A percentile compares a stretch with the other conserved stretches of the same genome.
Conservation (phyloP, 306 rosid genomes). For the Pyrus communis region DNA sequence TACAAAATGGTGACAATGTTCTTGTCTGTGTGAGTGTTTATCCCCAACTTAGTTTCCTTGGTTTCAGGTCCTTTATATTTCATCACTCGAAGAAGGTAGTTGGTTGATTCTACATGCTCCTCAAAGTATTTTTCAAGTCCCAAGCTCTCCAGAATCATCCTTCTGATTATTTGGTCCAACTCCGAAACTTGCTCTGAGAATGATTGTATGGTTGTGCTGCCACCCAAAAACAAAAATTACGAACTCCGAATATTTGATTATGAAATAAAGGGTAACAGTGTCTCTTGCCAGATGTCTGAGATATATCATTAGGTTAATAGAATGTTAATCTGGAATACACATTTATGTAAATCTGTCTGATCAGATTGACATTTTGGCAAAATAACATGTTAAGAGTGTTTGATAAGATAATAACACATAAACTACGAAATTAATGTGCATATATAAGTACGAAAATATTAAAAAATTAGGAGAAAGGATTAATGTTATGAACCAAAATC, state of each 20-base stretch:
- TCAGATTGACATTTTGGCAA: background rate
- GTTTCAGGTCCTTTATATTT: slow-evolving; percentile 61
- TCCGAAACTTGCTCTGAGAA: slow-evolving; percentile 43
- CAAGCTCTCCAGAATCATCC: slow-evolving; percentile 65
- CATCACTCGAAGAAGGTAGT: slow-evolving; percentile 57
- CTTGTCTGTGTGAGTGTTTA: slow-evolving; percentile 56
- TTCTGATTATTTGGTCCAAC: slow-evolving; percentile 54
- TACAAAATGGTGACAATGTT: slow-evolving; percentile 53
- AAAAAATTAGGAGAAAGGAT: background rate
- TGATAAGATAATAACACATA: background rate
- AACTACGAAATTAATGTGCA: background rate
- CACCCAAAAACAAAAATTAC: background rate
- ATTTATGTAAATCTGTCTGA: too few relatives aligned
- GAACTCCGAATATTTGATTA: background rate
- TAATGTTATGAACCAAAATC: slow-evolving; percentile 29
- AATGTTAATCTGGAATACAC: too few relatives aligned
- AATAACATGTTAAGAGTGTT: background rate
- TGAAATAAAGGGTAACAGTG: background rate
- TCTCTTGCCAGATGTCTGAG: background rate
- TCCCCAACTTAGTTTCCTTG: slow-evolving; percentile 38
- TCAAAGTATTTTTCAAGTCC: slow-evolving; percentile 58
- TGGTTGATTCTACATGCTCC: slow-evolving; percentile 62
- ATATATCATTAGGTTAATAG: background rate
- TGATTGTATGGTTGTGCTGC: slow-evolving; percentile 46
- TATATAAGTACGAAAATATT: background rate